Percentiles rank a stretch among this genome's conserved stretches.
Conservation (phyloP, 331 rosid genomes). For the Acacia concinna region DNA sequence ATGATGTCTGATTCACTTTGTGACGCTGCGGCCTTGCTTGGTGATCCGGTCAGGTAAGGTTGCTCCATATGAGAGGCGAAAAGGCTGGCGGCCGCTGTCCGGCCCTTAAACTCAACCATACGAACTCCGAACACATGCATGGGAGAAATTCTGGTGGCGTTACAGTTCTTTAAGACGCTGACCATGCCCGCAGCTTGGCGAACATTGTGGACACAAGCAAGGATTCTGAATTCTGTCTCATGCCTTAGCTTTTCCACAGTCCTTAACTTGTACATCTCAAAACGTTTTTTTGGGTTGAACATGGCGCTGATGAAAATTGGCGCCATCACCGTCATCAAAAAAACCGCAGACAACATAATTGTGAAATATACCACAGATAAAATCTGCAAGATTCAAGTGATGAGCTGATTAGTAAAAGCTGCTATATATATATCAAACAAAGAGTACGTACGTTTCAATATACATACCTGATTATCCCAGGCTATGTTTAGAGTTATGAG, state of each 20-base stretch:
- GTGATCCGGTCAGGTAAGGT: background rate
- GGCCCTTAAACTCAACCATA: background rate
- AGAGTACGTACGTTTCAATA: background rate
- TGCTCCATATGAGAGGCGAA: background rate
- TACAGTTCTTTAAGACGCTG: background rate
- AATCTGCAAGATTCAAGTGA: slow-evolving; percentile 19
- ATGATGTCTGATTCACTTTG: background rate
- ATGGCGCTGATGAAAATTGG: slow-evolving; percentile 14
- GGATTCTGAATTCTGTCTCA: slow-evolving; percentile 23
- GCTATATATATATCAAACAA: background rate
- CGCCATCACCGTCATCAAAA: background rate
- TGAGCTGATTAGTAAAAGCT: background rate
- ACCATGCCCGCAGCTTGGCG: slow-evolving; percentile 14
- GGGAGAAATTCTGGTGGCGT: slow-evolving; percentile 5
- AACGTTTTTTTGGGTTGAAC: slow-evolving; percentile 29
- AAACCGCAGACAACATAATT: slow-evolving; percentile 22
- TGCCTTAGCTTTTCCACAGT: background rate
- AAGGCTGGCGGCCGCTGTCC: background rate
- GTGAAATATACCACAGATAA: slow-evolving; percentile 33
- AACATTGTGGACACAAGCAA: slow-evolving; percentile 9
- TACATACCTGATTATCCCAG: background rate
- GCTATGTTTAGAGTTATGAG: slow-evolving; percentile 39
- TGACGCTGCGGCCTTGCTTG: background rate
- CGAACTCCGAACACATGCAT: slow-evolving; percentile 5
- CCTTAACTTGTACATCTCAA: slow-evolving; percentile 17